Evolutionary conservation across 2,329 filamentous ascomycete species (phyloP).

Genomic region (Paracoccidioides brasiliensis): DNA sequence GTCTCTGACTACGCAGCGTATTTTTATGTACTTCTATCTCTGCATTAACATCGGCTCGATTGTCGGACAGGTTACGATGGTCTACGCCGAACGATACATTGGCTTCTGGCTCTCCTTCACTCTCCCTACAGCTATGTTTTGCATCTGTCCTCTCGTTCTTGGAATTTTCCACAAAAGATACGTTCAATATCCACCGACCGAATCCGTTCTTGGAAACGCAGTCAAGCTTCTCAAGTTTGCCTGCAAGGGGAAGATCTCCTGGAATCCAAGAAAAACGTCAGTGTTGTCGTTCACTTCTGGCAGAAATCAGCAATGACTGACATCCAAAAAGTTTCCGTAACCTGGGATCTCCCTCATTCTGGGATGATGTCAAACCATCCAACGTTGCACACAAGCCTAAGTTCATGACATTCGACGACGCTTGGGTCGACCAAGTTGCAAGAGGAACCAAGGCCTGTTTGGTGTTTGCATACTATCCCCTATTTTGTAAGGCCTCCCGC

Average conservation of each 20-base stretch:
- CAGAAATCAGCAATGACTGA: background rate
- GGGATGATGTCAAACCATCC: constrained; percentile 56
- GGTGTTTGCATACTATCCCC: constrained; percentile 49
- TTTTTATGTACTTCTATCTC: constrained; percentile 40
- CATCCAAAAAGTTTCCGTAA: constrained; percentile 21
- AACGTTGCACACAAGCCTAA: constrained; percentile 45
- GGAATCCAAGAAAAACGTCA: constrained; percentile 47
- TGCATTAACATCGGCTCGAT: constrained; percentile 55
- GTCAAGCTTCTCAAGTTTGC: constrained; percentile 47
- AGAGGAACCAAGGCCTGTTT: constrained; percentile 56
- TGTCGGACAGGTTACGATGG: constrained; percentile 47
- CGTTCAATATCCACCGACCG: constrained; percentile 51
- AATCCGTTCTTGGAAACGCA: constrained; percentile 57
- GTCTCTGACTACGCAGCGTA: constrained; percentile 4
- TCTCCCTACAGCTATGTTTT: constrained; percentile 49
- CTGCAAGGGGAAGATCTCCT: constrained; percentile 49
- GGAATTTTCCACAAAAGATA: constrained; percentile 49
- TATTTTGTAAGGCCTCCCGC: constrained; percentile 26
- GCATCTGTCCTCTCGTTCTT: constrained; percentile 48
- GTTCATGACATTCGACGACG: constrained; percentile 75
- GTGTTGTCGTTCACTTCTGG: constrained; percentile 4
- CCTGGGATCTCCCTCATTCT: constrained; percentile 45
- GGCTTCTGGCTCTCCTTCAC: constrained; percentile 50
- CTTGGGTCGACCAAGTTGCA: constrained; percentile 65
- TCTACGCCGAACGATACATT: constrained; percentile 47